Percentiles rank a stretch among this genome's conserved stretches.
These are phyloP conservation scores for Ehretia macrophylla DNA, from an alignment of 257 asterid genomes.

Conservation along the genomic window DNA sequence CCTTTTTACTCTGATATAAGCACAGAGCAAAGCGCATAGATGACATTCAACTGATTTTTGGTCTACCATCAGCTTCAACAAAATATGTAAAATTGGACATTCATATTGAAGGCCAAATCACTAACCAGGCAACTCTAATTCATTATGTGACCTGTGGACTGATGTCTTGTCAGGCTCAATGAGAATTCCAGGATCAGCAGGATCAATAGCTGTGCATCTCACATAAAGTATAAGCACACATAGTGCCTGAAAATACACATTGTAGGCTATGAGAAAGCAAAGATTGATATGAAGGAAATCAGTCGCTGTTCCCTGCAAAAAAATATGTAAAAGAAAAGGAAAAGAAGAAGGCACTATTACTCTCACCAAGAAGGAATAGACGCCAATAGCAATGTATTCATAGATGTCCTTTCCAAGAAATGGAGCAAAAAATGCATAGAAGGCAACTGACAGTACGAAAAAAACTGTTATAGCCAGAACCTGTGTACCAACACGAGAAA, in stretches of 20 bases:
- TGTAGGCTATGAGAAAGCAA: conserved; percentile 12
- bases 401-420: conserved; percentile 85
- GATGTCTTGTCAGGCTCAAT: conserved; percentile 61
- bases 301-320: background rate
- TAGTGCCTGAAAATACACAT: conserved; percentile 56
- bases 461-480: conserved; percentile 96
- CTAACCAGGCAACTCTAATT: conserved; percentile 68
- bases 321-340: conserved; percentile 8
- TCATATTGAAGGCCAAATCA: background rate
- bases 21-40: background rate
- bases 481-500: conserved; percentile 39
- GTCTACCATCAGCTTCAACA: too few species aligned
- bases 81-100: too few species aligned
- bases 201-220: conserved; percentile 93
- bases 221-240: conserved; percentile 72
- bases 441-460: conserved; percentile 84
- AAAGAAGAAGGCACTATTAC: background rate
- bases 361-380: conserved; percentile 89
- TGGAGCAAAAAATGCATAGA: conserved; percentile 97
- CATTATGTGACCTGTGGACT: conserved; percentile 50
- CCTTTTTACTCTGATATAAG: background rate
- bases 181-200: conserved; percentile 95
- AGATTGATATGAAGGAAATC: conserved; percentile 13
- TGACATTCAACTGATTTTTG: background rate
- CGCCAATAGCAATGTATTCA: conserved; percentile 74